phyloP scores from a whole-genome alignment of 345 rosid genomes.

The Aquilaria sinensis region DNA sequence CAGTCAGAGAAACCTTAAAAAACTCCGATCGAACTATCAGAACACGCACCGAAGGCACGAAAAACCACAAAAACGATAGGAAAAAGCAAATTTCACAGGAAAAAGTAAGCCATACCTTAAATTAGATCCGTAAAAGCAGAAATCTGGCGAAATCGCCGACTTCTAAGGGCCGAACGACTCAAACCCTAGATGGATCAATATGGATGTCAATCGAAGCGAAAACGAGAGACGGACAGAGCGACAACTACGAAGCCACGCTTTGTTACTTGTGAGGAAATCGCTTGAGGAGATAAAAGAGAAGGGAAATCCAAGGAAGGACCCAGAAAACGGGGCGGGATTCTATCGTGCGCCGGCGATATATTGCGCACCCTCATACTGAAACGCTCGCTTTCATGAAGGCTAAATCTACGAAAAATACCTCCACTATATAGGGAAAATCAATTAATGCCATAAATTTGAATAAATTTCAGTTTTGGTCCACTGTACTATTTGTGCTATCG shows the following conservation, averaged over 20 bases:
- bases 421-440: too few relatives aligned
- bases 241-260: neutral
- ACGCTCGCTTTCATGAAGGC: too few relatives aligned
- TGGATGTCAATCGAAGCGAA: neutral
- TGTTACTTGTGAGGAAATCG: neutral
- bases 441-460: too few relatives aligned
- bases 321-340: neutral
- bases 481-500: too few relatives aligned
- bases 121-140: conserved; percentile 1
- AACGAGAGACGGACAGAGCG: neutral
- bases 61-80: neutral
- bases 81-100: conserved; percentile 1
- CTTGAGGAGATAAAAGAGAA: neutral
- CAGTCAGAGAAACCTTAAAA: neutral
- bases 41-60: neutral
- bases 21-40: neutral
- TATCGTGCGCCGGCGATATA: conserved; percentile 9
- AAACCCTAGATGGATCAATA: neutral
- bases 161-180: conserved; percentile 1
- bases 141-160: neutral
- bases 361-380: neutral
- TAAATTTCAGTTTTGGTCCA: too few relatives aligned
- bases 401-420: too few relatives aligned
- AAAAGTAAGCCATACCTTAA: conserved; percentile 7
- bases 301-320: neutral